Evolutionary conservation across 352 stramenopile species (phyloP), one percentile per base, ranked within the genome.

Genomic region (Bremia lactucae): DNA sequence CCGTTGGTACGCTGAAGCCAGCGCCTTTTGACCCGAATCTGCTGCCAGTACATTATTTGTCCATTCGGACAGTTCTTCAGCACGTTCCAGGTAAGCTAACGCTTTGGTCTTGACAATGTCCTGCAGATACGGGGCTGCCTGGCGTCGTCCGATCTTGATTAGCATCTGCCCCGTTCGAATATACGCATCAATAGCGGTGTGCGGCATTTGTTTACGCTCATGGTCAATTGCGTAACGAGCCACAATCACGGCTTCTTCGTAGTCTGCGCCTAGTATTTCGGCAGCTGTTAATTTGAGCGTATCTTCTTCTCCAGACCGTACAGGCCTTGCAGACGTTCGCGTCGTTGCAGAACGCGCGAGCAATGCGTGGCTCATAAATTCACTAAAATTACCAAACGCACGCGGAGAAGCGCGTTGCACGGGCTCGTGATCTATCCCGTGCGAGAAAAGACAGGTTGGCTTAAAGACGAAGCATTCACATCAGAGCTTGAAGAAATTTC

Each of bases 61-160:
- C 78, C 78, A 90, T 13, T 76, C 72, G 6, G 77, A 70, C 8
- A 90, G 45, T 0, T 63, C 69, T 35, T 90, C 78, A 13, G 78
- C 78, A 4, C 78, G 75, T 48, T 86, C 64, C n/a, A 90, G 49
- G 25, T 88, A 40, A 19, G 72, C 61, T 4, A 87, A 59, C n/a
- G 78, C 78, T 59, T 87, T 90, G 16, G 77, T 67, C 39, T 83
- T 82, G 0, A 90, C 59, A 44, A 86, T 81, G n/a, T 72, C 72
- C 48, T 88, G 75, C n/a, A 87, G 42, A 42, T 83, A 52, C n/a
- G 62, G 55, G 0, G 60, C 62, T 2, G 60, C 58, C 49, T 90
- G 75, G 33, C 64, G 49, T 19, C 75, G 65, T 4, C 78, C 78
- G 15, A 90, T 71, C 9, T 64, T 54, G 25, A 86, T 77, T 15